Percentiles rank a stretch among this genome's conserved stretches.
These are phyloP conservation scores for Sicyos baderoa DNA, from an alignment of 306 rosid species.

Conservation along the genomic window DNA sequence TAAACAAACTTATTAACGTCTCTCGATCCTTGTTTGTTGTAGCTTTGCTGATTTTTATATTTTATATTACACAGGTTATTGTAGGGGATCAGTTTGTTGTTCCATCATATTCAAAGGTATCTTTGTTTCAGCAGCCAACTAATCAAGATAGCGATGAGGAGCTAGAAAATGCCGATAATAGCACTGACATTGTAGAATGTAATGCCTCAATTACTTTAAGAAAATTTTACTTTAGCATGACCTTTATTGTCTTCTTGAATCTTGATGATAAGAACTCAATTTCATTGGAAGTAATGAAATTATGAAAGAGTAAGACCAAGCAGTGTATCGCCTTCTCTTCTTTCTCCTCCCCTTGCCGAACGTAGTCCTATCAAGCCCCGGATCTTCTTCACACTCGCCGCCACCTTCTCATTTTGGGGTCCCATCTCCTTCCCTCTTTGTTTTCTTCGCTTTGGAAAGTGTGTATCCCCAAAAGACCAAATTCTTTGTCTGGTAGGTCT, in stretches of 20 bases:
- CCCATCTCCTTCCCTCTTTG: too few species aligned
- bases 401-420: neutral
- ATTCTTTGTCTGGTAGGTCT: too few species aligned
- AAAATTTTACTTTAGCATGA: neutral
- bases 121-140: slow-evolving; percentile 71
- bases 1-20: neutral
- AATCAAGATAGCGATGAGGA: slow-evolving; percentile 96
- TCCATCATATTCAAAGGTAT: slow-evolving; percentile 75
- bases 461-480: neutral
- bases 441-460: neutral
- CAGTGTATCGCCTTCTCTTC: neutral
- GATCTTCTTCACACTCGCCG: too few species aligned
- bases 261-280: neutral
- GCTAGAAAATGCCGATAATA: slow-evolving; percentile 90
- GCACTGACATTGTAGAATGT: slow-evolving; percentile 52
- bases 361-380: too few species aligned
- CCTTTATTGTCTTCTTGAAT: neutral
- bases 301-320: neutral
- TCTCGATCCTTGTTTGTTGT: neutral
- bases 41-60: slow-evolving; percentile 17
- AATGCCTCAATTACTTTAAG: slow-evolving; percentile 19
- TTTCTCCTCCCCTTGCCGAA: too few species aligned
- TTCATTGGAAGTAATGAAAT: neutral
- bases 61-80: slow-evolving; percentile 49
- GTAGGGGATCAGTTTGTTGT: slow-evolving; percentile 67